Conservation (phyloP, 2,329 filamentous ascomycete species). For the Clonostachys sp. region DNA sequence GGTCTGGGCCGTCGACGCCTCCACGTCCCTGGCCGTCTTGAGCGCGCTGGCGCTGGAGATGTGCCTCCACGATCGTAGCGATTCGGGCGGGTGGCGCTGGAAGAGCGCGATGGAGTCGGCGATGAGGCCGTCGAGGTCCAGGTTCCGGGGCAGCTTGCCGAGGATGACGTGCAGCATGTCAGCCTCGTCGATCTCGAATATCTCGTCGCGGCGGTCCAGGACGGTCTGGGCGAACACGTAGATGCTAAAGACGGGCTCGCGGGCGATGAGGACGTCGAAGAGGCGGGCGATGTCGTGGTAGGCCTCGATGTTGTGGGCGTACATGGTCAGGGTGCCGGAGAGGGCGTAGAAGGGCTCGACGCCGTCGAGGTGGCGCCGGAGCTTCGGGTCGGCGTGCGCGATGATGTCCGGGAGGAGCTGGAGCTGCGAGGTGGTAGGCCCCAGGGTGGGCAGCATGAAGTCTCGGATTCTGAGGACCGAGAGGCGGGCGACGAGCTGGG, state of each 20-base stretch:
- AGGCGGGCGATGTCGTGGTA: slow-evolving; percentile 85
- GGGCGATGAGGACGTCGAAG: slow-evolving; percentile 87
- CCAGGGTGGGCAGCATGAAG: slow-evolving; percentile 90
- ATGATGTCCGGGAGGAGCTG: slow-evolving; percentile 81
- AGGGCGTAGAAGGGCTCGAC: slow-evolving; percentile 90
- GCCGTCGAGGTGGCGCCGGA: slow-evolving; percentile 71
- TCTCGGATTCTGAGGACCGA: slow-evolving; percentile 89
- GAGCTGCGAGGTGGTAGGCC: slow-evolving; percentile 80
- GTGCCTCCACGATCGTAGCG: slow-evolving; percentile 63
- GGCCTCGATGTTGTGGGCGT: slow-evolving; percentile 90
- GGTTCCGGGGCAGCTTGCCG: slow-evolving; percentile 76
- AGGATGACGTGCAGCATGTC: slow-evolving; percentile 90
- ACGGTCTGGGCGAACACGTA: slow-evolving; percentile 93
- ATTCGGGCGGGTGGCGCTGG: slow-evolving; percentile 64
- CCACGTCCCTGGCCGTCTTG: slow-evolving; percentile 67
- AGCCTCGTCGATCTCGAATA: slow-evolving; percentile 87
- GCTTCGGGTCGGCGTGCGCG: slow-evolving; percentile 61
- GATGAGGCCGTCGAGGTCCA: slow-evolving; percentile 78
- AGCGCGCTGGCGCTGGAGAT: slow-evolving; percentile 77
- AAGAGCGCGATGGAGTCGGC: slow-evolving; percentile 60
- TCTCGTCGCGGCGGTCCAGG: slow-evolving; percentile 71
- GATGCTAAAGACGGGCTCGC: slow-evolving; percentile 80
- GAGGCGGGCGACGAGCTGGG: slow-evolving; percentile 68
- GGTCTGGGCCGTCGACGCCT: slow-evolving; percentile 46
- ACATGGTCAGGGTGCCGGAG: slow-evolving; percentile 90